Percentiles rank a stretch among this genome's conserved stretches.
Conservation (phyloP, 139 green algal genomes). For the Diplosphaera chodatii region DNA sequence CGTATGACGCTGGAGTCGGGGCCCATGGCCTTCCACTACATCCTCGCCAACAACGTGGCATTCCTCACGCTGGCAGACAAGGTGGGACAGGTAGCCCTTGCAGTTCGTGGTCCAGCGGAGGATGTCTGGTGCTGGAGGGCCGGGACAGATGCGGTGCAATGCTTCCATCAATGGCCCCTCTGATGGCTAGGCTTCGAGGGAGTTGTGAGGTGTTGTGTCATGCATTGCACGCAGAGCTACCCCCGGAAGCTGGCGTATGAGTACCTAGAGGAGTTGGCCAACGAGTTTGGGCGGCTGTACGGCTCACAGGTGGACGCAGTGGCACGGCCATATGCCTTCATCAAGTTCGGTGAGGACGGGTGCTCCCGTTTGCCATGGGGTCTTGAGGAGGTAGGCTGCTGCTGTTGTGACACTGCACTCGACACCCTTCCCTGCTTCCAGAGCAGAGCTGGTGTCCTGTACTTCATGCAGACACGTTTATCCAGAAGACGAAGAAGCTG, state of each 20-base stretch:
- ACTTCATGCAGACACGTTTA: slow-evolving; percentile 89
- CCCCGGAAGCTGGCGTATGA: slow-evolving; percentile 97
- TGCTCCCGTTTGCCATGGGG: no score
- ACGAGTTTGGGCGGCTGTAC: slow-evolving; percentile 89
- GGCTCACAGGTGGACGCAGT: slow-evolving; percentile 80
- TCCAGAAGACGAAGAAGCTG: slow-evolving; percentile 98
- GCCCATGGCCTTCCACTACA: slow-evolving; percentile 77
- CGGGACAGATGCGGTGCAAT: no score
- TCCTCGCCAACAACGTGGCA: slow-evolving; percentile 79
- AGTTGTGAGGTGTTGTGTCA: no score
- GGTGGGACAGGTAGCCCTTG: no score
- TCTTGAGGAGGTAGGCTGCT: no score
- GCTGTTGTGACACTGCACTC: no score
- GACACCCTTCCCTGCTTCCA: no score
- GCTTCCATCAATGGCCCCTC: no score
- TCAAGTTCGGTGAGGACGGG: slow-evolving; percentile 99
- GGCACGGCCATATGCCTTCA: slow-evolving; percentile 94
- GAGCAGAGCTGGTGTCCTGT: no score
- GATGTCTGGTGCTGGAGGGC: no score
- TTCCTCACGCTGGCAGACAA: slow-evolving; percentile 90
- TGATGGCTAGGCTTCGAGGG: no score
- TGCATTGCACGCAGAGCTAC: slow-evolving; percentile 55
- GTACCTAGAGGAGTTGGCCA: slow-evolving; percentile 95
- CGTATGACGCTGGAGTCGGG: slow-evolving; percentile 78
- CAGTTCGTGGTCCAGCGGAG: no score